Evolutionary conservation across 2,329 filamentous ascomycete species (phyloP).

Genomic region (Samsoniella hepiali): DNA sequence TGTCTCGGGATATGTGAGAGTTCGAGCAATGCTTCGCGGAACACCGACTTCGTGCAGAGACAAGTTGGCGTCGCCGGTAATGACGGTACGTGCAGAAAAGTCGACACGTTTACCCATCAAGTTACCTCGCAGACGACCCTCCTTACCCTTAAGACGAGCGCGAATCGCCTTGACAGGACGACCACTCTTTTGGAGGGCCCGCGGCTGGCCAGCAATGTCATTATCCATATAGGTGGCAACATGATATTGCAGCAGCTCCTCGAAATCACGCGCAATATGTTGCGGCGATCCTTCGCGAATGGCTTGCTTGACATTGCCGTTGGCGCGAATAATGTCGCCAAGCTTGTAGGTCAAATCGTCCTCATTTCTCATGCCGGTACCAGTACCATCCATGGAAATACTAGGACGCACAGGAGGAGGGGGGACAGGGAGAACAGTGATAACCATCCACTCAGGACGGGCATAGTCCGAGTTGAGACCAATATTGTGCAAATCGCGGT

Average conservation of each 20-base stretch:
- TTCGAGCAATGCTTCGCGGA: constrained; percentile 86
- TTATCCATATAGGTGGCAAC: constrained; percentile 99
- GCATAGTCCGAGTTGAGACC: constrained; percentile 94
- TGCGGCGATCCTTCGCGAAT: constrained; percentile 88
- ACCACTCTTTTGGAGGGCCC: constrained; percentile 94
- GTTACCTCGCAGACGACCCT: constrained; percentile 95
- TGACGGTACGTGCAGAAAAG: constrained; percentile 98
- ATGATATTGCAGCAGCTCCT: constrained; percentile 90
- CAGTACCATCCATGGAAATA: constrained; percentile 94
- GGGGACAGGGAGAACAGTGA: constrained; percentile 91
- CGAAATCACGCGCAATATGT: constrained; percentile 88
- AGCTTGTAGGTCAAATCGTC: constrained; percentile 99
- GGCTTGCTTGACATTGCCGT: constrained; percentile 88
- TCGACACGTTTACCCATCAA: constrained; percentile 99
- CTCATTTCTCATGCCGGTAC: constrained; percentile 88
- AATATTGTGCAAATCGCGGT: constrained; percentile 79
- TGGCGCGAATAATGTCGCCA: constrained; percentile 96
- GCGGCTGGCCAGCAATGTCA: constrained; percentile 92
- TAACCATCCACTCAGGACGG: constrained; percentile 95
- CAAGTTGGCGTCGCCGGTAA: constrained; percentile 96
- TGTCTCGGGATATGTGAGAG: constrained; percentile 92
- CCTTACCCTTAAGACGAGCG: constrained; percentile 96
- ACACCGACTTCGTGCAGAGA: constrained; percentile 97
- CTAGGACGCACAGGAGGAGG: constrained; percentile 94
- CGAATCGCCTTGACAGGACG: constrained; percentile 95